A percentile compares a stretch with the other conserved stretches of the same genome.
Evolutionary conservation across 2,329 filamentous ascomycete genomes (phyloP).

Genomic region (Thelonectria olida): DNA sequence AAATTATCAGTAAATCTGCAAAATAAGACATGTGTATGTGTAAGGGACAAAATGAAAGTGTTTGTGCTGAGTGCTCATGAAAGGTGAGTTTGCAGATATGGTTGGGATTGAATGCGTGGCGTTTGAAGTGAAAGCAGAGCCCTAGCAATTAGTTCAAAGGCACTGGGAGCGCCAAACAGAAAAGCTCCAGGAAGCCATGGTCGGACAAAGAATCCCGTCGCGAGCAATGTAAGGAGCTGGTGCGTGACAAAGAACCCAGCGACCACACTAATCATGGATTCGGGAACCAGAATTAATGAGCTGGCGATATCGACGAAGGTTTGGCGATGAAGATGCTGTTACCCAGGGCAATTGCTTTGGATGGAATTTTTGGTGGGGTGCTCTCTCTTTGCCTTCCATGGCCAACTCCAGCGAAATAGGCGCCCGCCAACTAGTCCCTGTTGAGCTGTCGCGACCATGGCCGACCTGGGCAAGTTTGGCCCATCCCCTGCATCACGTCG

Average conservation of each 20-base stretch:
- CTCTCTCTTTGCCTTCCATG: constrained; percentile 15
- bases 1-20: constrained; percentile 38
- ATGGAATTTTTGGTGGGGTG: constrained; percentile 32
- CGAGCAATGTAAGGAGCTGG: constrained; percentile 15
- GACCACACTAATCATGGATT: constrained; percentile 18
- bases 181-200: constrained; percentile 19
- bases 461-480: constrained; percentile 33
- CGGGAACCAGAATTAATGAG: constrained; percentile 29
- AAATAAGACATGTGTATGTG: neutral
- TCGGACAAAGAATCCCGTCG: constrained; percentile 35
- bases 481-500: constrained; percentile 34
- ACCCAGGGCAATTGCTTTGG: constrained; percentile 26
- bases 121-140: neutral
- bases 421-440: constrained; percentile 35
- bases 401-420: neutral
- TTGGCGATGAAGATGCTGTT: constrained; percentile 29
- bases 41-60: neutral
- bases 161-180: constrained; percentile 21
- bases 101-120: constrained; percentile 4
- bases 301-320: constrained; percentile 29
- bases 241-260: constrained; percentile 30
- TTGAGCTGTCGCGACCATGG: constrained; percentile 33
- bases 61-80: constrained; percentile 6
- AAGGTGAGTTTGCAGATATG: neutral
- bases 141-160: constrained; percentile 12